Evolutionary conservation across 2,329 filamentous ascomycete genomes (phyloP), one percentile per base, ranked within the genome.

Genomic region (Raffaelea ambrosiae): DNA sequence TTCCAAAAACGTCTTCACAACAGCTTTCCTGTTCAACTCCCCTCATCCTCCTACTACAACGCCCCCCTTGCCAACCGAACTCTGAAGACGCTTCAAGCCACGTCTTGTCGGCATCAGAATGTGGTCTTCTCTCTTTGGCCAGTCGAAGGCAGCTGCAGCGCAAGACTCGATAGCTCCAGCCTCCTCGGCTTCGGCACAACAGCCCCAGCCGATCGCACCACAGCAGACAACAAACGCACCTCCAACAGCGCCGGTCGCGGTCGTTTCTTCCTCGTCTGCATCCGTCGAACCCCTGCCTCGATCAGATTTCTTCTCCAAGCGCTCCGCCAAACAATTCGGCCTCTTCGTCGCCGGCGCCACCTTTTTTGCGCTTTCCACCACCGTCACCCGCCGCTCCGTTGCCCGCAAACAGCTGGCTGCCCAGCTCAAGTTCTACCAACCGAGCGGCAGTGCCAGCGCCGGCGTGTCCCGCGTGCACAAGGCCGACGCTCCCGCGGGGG

Each of bases 261-360:
- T 19, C 7, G 3, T n/a, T 18, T 16, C 36, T 14, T 43, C 21
- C 31, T 7, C 40, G 35, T 5, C 45, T 2, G 14, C 18, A 8
- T 29, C 26, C 26, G 1, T 22, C 23, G 44, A 42, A 50, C 43
- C 39, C 41, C 20, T 44, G 39, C 16, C 11, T 53, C 26, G 13
- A 7, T 29, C 26, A 13, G 7, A 7, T 7, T n/a, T 67, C 45
- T 56, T 70, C 44, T 70, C 71, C 16, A 61, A 66, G 44, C 76
- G 79, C 58, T 76, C 72, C 38, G 61, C 76, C 44, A 74, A 74
- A 47, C 83, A 89, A 63, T 65, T 88, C 14, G 73, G 80, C 21
- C 66, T 95, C 50, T 84, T 93, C 64, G 71, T 83, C 57, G 81
- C 83, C 51, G 91, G 91, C 39, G 75, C 86, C 11, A 73, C 79